Evolutionary conservation across 495 filamentous ascomycete species (phyloP), one percentile per base, ranked within the genome.

Genomic region (Staphylotrichum tortipilum): DNA sequence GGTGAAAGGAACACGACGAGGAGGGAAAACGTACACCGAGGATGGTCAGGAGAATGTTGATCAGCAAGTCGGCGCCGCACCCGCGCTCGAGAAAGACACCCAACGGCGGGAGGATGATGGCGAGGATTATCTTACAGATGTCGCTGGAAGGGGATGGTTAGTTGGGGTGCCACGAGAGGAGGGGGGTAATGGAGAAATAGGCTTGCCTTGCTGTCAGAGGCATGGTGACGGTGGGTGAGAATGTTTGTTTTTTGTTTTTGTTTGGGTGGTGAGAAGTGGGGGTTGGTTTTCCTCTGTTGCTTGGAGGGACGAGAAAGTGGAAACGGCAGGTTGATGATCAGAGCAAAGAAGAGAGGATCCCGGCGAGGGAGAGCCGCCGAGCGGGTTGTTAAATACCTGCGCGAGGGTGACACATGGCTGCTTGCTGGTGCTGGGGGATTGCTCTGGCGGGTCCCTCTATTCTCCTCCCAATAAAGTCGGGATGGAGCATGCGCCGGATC

Each of bases 41-140:
- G 58, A 89, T 78, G 36, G 90, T 95, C 61, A 95, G 75, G 55
- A 83, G 78, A 74, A 96, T 87, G 75, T 95, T 96, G 80, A 97
- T 89, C 58, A 88, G 70, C 49, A 97, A 68, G 66, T 95, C 88
- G 45, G 82, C 78, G 62, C 84, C 85, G 73, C 90, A 95, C 60
- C 89, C 89, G 43, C 82, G 79, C 73, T 94, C 86, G 52, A 90
- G 81, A 77, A 91, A 90, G 62, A 91, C 89, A 64, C 89, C 88
- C 33, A 94, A 77, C 64, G 89, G 89, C 31, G 89, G 89, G 52
- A 92, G 82, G 73, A 92, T 69, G 75, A 92, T 74, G 71, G 87
- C 87, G 64, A 90, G 74, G 71, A 94, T 81, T 77, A 94, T 89
- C 76, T 94, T 91, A 84, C 82, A 83, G 76, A 91, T 87, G 65